Base-by-base conservation (phyloP, 305 asterid genomes). In the Rubia peregrina region DNA sequence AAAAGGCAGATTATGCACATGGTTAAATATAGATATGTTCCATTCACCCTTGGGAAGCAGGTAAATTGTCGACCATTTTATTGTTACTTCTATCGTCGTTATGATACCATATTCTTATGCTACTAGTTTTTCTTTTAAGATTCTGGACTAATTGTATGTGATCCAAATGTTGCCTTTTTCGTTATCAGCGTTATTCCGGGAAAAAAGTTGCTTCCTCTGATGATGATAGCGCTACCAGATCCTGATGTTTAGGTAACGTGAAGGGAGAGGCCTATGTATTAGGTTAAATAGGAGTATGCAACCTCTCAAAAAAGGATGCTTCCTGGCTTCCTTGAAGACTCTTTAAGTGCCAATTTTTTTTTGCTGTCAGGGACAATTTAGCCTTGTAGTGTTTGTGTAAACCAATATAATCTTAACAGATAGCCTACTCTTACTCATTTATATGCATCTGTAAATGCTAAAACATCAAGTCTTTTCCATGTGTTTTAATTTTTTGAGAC, bases 1-100 rank as follows among this genome's bases (percentile, higher is more conserved):
- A 93, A 89, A 89, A 85, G 96, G 90, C 98, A 93, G 75, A 89
- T 93, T 83, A 89, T 90, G 98, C 98, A 93, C 83, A 93, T 93
- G 98, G 74, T 93, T 63, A 93, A 89, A 71, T 93, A 90, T 75
- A 88, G 82, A 80, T 93, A 93, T 71, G 96, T 93, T 66, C 98
- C 98, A 44, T 89, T 90, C 82, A 87, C 97, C 40, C 76, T 86
- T 51, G 98, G 98, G 75, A 93, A 93, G 85, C 96, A 88, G 98
- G 98, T 92, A 75, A 40, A 68, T 43, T 4, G 64, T 13, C 49
- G 12, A 46, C 63, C 61, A 13, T 21, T 63, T 7, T 36, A 7
- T 61, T 70, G 13, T 49, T 63, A 11, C 48, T 44, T 21, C 2
- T 16, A 9, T 40, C 2, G 12, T 10, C 30, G 19, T 9, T n/a